Evolutionary conservation across 2,329 filamentous ascomycete genomes (phyloP).

Genomic region (Colletotrichum gloeosporioides): DNA sequence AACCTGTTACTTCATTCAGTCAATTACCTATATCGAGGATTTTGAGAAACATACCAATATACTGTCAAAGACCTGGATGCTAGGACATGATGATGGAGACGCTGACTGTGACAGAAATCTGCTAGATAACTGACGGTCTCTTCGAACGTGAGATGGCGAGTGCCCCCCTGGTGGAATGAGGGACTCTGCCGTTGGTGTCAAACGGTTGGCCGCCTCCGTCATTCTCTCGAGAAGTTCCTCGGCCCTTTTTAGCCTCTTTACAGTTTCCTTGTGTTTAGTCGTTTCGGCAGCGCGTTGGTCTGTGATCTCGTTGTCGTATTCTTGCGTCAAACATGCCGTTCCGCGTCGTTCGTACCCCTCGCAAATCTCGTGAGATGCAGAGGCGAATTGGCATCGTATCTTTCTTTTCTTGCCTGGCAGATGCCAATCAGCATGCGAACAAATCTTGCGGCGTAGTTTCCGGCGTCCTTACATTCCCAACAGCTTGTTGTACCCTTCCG

Average conservation of each 20-base stretch:
- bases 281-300: neutral
- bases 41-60: neutral
- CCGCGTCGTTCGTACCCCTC: constrained; percentile 50
- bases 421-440: neutral
- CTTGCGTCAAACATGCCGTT: constrained; percentile 51
- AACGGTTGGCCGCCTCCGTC: neutral
- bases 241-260: neutral
- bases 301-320: constrained; percentile 36
- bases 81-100: neutral
- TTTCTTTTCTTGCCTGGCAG: constrained; percentile 50
- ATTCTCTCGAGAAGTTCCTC: neutral
- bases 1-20: neutral
- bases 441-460: rapidly evolving
- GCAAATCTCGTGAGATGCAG: constrained; percentile 43
- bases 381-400: constrained; percentile 50
- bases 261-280: neutral
- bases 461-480: constrained; percentile 52
- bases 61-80: neutral
- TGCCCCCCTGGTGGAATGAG: neutral
- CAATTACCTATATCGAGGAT: too few relatives aligned
- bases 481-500: constrained; percentile 61
- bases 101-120: neutral
- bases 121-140: neutral
- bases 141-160: neutral
- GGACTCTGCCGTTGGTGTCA: neutral